Conservation (phyloP, 2,329 filamentous ascomycete species). For the Diplodia intermedia region DNA sequence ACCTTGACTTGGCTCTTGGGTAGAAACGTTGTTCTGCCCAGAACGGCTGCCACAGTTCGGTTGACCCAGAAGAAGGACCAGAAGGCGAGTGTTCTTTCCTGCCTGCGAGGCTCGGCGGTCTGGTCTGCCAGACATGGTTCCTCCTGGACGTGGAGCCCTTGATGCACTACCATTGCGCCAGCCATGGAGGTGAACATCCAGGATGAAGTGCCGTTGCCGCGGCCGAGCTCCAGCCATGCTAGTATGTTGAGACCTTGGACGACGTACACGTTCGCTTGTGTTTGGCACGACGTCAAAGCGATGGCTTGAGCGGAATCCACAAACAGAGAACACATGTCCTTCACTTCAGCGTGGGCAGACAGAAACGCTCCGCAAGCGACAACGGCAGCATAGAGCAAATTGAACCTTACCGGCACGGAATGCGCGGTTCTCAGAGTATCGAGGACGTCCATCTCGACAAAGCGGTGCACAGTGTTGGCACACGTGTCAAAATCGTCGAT, state of each 20-base stretch:
- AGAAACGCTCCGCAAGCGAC: not conserved
- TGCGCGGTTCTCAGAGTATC: not conserved
- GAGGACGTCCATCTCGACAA: not conserved
- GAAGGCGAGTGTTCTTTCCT: not conserved
- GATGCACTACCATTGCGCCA: not conserved
- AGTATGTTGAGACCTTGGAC: not conserved
- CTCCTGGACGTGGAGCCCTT: slow-evolving; percentile 1
- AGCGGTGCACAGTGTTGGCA: not conserved
- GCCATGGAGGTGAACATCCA: slow-evolving; percentile 5
- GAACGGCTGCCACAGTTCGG: not conserved
- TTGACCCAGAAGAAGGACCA: slow-evolving; percentile 1
- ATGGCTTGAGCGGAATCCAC: not conserved
- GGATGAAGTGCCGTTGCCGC: not conserved
- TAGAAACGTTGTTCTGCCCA: not conserved
- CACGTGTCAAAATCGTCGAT: not conserved
- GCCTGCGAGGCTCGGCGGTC: not conserved
- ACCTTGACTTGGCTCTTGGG: not conserved
- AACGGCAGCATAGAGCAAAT: not conserved
- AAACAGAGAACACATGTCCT: not conserved
- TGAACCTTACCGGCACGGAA: not conserved
- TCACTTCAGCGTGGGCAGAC: not conserved
- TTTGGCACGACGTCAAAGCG: not conserved
- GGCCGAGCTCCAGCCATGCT: not conserved
- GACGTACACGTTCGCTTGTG: not conserved
- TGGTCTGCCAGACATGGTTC: not conserved